These are phyloP conservation scores for Dunaliella primolecta DNA, from an alignment of 139 green algal genomes.

Conservation along the genomic window DNA sequence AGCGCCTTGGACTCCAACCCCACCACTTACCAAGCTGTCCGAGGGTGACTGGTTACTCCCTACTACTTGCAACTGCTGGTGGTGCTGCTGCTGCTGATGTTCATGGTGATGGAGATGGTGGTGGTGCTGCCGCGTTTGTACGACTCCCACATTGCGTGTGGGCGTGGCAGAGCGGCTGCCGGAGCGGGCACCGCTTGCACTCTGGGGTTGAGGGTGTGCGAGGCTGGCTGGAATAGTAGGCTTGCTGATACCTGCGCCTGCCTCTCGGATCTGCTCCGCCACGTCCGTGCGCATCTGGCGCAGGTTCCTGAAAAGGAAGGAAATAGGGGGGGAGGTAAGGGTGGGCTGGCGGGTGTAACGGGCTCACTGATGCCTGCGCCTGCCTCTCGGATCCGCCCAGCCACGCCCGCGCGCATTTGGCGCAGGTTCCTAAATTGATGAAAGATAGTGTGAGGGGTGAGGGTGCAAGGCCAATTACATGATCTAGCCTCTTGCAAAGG, in stretches of 20 bases:
- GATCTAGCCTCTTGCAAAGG: too few relatives aligned
- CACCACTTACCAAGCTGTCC: too few relatives aligned
- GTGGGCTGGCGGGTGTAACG: too few relatives aligned
- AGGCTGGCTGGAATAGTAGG: background rate
- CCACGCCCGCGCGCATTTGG: constrained; percentile 26
- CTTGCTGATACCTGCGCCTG: background rate
- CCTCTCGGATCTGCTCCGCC: constrained; percentile 21
- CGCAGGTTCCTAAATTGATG: constrained; percentile 42
- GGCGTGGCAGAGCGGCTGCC: background rate
- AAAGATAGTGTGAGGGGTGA: background rate
- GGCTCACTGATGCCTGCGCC: background rate
- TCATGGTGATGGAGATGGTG: background rate
- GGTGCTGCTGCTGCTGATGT: constrained; percentile 6
- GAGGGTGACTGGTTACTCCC: too few relatives aligned
- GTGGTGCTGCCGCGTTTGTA: background rate
- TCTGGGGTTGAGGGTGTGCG: background rate
- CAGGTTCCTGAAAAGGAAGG: constrained; percentile 45
- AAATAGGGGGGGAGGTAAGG: too few relatives aligned
- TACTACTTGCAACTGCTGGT: background rate
- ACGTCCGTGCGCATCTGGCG: constrained; percentile 28
- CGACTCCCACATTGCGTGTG: background rate
- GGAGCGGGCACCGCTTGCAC: background rate
- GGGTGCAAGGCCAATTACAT: background rate
- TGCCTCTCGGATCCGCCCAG: constrained; percentile 17
- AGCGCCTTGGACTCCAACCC: too few relatives aligned